Evolutionary conservation across 2,329 filamentous ascomycete genomes (phyloP).

Genomic region (Ceratocystis colombiana): DNA sequence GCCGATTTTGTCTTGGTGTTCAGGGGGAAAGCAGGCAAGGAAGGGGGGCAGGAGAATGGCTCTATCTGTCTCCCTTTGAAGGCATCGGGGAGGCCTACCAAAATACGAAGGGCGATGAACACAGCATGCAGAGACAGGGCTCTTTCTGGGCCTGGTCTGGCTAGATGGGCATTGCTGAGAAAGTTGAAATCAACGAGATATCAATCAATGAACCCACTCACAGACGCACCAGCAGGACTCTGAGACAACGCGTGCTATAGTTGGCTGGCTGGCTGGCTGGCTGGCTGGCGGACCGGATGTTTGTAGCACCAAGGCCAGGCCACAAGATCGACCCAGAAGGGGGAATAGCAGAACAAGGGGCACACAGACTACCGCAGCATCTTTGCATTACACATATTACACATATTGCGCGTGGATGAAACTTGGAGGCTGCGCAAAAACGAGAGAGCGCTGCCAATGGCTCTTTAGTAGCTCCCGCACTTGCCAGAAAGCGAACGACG

Average conservation of each 20-base stretch:
- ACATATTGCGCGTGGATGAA: background rate
- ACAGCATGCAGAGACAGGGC: background rate
- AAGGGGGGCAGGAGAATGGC: too few species aligned
- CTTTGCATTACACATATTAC: slow-evolving; percentile 3
- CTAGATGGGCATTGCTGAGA: background rate
- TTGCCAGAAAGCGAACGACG: background rate
- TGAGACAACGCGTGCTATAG: background rate
- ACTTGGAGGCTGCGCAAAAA: background rate
- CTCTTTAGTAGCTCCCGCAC: background rate
- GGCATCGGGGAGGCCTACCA: background rate
- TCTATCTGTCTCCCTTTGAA: too few species aligned
- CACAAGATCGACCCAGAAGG: background rate
- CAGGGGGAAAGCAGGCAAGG: too few species aligned
- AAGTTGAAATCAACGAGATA: background rate
- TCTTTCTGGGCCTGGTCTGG: background rate
- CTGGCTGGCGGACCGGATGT: background rate
- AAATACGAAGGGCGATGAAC: background rate
- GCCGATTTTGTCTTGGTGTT: too few species aligned
- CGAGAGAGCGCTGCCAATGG: background rate
- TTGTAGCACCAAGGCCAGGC: background rate
- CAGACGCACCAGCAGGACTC: background rate
- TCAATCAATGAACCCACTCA: background rate
- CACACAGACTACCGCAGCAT: slow-evolving; percentile 7
- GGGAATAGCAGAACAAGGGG: background rate
- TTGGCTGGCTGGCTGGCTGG: background rate